Conservation (phyloP, 805 yeast species). For the Nakazawaea ernobii region DNA sequence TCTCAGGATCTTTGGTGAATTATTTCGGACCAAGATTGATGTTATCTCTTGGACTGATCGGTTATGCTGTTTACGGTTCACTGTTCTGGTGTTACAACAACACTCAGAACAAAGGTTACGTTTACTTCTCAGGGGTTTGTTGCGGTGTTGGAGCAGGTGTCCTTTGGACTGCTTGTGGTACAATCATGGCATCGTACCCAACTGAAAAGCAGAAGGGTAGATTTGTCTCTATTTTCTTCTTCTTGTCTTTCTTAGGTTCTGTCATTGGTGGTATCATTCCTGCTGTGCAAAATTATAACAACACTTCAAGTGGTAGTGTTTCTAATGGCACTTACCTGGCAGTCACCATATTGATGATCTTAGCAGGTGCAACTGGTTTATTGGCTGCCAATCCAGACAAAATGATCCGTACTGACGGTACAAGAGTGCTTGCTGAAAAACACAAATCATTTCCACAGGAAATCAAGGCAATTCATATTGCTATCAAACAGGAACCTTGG, state of each 20-base stretch:
- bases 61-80: slow-evolving; percentile 6
- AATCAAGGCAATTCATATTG: neutral
- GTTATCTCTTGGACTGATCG: slow-evolving; percentile 3
- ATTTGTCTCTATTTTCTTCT: slow-evolving; percentile 9
- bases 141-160: slow-evolving; percentile 10
- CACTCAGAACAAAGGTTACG: slow-evolving; percentile 4
- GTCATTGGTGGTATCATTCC: slow-evolving; percentile 9
- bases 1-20: slow-evolving; percentile 10
- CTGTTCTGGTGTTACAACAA: slow-evolving; percentile 10
- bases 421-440: neutral
- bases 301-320: slow-evolving; percentile 6
- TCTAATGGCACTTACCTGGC: slow-evolving; percentile 6
- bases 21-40: slow-evolving; percentile 4
- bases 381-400: slow-evolving; percentile 4
- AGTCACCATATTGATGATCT: slow-evolving; percentile 7
- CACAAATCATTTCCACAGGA: slow-evolving; percentile 2
- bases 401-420: slow-evolving; percentile 5
- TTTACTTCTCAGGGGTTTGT: slow-evolving; percentile 4
- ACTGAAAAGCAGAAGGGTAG: slow-evolving; percentile 8
- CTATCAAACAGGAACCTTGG: slow-evolving; percentile 5
- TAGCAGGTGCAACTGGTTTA: neutral
- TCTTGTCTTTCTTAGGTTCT: slow-evolving; percentile 6
- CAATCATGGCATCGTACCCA: slow-evolving; percentile 2
- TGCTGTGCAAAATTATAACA: slow-evolving; percentile 4
- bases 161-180: slow-evolving; percentile 10